Evolutionary conservation across 352 stramenopile genomes (phyloP).

Genomic region (Globisporangium rhizosaccharum): DNA sequence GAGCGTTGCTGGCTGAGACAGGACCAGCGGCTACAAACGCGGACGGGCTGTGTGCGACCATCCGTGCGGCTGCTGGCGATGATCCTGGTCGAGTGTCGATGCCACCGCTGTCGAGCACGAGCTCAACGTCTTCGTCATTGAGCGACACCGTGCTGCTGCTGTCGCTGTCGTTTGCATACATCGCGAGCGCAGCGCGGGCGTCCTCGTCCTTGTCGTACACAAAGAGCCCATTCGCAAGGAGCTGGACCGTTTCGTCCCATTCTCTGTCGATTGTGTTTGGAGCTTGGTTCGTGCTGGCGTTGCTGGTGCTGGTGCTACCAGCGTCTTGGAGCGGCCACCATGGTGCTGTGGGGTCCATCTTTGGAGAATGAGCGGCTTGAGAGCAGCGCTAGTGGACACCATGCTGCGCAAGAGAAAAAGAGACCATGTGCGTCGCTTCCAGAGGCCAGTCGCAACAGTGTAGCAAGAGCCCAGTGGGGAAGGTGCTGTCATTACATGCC

Average conservation of each 20-base stretch:
- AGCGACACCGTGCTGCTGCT: not conserved
- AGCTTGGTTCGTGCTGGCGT: not conserved
- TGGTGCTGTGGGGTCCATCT: conserved; percentile 1
- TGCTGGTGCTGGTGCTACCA: too few relatives aligned
- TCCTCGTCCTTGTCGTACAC: not conserved
- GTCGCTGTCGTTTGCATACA: not conserved
- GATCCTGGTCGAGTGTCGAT: not conserved
- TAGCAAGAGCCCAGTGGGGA: too few relatives aligned
- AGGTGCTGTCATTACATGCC: too few relatives aligned
- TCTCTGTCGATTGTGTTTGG: not conserved
- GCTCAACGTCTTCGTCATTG: conserved; percentile 1
- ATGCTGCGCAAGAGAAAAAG: too few relatives aligned
- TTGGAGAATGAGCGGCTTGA: conserved; percentile 1
- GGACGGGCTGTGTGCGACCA: too few relatives aligned
- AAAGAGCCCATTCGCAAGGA: conserved; percentile 1
- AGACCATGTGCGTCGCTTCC: too few relatives aligned
- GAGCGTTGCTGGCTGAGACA: not conserved
- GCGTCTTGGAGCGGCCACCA: not conserved
- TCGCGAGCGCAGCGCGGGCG: not conserved
- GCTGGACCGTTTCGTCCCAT: conserved; percentile 5
- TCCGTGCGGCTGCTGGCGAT: not conserved
- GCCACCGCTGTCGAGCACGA: not conserved
- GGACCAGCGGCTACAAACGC: too few relatives aligned
- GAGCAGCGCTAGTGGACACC: not conserved
- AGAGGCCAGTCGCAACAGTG: too few relatives aligned